These are phyloP conservation scores for Cryptococcus deneoformans DNA, from an alignment of 1,284 basidiomycete genomes.

Conservation along the genomic window DNA sequence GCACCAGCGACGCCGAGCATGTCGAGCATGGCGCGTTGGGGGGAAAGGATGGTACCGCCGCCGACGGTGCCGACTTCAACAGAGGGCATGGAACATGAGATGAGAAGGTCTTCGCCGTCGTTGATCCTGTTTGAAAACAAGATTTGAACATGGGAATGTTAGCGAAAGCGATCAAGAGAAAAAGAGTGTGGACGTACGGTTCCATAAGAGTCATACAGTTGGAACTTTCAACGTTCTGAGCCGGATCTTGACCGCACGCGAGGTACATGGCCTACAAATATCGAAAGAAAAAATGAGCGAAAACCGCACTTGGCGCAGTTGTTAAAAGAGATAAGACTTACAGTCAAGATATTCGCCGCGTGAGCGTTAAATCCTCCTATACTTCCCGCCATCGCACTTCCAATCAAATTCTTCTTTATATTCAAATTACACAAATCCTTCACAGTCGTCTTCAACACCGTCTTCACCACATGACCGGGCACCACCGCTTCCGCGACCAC, in stretches of 20 bases:
- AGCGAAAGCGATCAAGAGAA: background rate
- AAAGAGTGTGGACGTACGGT: conserved; percentile 61
- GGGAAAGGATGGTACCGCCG: conserved; percentile 86
- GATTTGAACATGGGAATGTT: background rate
- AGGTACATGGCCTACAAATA: conserved; percentile 70
- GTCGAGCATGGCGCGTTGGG: conserved; percentile 86
- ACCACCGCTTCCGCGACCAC: conserved; percentile 95
- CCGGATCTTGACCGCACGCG: conserved; percentile 97
- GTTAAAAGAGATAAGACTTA: conserved; percentile 22
- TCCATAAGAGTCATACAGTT: conserved; percentile 99
- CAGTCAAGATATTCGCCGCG: conserved; percentile 93
- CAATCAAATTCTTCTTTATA: conserved; percentile 96
- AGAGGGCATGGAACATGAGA: conserved; percentile 91
- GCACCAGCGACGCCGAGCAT: conserved; percentile 88
- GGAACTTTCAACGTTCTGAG: conserved; percentile 97
- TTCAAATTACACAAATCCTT: conserved; percentile 88
- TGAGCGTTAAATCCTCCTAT: conserved; percentile 99
- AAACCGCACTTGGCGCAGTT: background rate
- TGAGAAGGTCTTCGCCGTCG: conserved; percentile 82
- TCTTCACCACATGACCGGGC: conserved; percentile 82
- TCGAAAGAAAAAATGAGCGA: background rate
- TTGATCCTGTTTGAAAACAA: conserved; percentile 60
- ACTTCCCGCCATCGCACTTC: conserved; percentile 95
- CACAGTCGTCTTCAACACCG: conserved; percentile 94
- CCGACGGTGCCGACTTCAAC: conserved; percentile 97